phyloP scores from a whole-genome alignment of 768 basidiomycete genomes.

The Polyporus arcularius region DNA sequence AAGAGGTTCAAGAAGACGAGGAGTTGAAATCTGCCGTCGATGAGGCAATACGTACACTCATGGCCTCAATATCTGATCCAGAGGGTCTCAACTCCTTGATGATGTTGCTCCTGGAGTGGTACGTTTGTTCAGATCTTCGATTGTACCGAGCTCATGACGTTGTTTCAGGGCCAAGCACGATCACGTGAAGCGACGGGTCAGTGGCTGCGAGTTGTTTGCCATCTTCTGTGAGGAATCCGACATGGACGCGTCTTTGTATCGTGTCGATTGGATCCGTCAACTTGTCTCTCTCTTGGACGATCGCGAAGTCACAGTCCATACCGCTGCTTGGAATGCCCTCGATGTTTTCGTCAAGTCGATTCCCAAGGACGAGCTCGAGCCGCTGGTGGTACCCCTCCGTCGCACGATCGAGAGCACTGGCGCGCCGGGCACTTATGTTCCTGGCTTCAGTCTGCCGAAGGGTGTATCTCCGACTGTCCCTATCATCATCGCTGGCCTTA shows the following conservation, averaged over 20 bases:
- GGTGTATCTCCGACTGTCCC: slow-evolving; percentile 84
- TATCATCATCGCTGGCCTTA: slow-evolving; percentile 89
- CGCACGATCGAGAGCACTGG: slow-evolving; percentile 86
- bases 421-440: slow-evolving; percentile 71
- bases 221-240: slow-evolving; percentile 83
- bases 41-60: slow-evolving; percentile 72
- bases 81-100: slow-evolving; percentile 92
- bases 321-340: slow-evolving; percentile 79
- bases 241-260: slow-evolving; percentile 82
- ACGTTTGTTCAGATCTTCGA: slow-evolving; percentile 24
- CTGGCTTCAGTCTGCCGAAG: slow-evolving; percentile 85
- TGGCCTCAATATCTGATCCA: slow-evolving; percentile 77
- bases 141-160: background rate
- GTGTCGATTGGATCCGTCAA: slow-evolving; percentile 93
- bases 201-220: slow-evolving; percentile 75
- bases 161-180: slow-evolving; percentile 75
- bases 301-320: slow-evolving; percentile 68
- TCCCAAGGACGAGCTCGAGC: slow-evolving; percentile 91
- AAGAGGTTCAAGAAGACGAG: slow-evolving; percentile 52
- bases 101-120: slow-evolving; percentile 89
- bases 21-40: slow-evolving; percentile 71
- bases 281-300: slow-evolving; percentile 86
- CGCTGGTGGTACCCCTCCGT: slow-evolving; percentile 85
- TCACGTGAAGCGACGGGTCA: slow-evolving; percentile 68
- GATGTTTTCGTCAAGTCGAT: slow-evolving; percentile 88